Evolutionary conservation across 306 rosid species (phyloP), one percentile per base, ranked within the genome.

Genomic region (Dicorynia guianensis): DNA sequence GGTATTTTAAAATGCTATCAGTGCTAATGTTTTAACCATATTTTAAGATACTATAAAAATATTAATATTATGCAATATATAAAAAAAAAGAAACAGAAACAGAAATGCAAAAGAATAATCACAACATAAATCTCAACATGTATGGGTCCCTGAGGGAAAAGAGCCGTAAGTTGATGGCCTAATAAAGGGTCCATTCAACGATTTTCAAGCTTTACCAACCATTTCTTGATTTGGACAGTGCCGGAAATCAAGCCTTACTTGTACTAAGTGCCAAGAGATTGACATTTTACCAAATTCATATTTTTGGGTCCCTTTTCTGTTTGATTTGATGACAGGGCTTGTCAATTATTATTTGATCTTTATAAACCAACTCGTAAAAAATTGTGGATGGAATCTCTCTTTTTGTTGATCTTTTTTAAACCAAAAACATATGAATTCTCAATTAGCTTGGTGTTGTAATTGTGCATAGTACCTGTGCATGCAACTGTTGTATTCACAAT

Each of bases 171-270:
- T 34, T 20, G 61, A 12, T 53, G 63, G 54, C 78, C 69, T 36
- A 84, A 59, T 33, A 30, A 18, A 64, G 11, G 63, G 88, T 59
- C 85, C 79, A 53, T 76, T 80, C 57, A 66, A 30, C 7, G 34
- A 70, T 63, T 12, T 20, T 52, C 33, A 46, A 38, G 80, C 82
- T 62, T 25, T 66, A 69, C 63, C 69, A 65, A 78, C 54, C 76
- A 17, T 36, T 52, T 68, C 35, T 49, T 61, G 83, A 82, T 80
- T 71, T 77, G 61, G 85, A 84, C 67, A 77, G 53, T 69, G 76
- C 81, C 72, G 42, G 63, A 74, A 65, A 66, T 78, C 40, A 67
- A 63, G 67, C 82, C 56, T 63, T 71, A 38, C 74, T 44, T 18
- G 43, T 61, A 59, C 75, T 71, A 61, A 38, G 50, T 57, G 14